These are phyloP conservation scores for Aureobasidium sp. DNA, from an alignment of 2,329 filamentous ascomycete genomes.

Conservation along the genomic window DNA sequence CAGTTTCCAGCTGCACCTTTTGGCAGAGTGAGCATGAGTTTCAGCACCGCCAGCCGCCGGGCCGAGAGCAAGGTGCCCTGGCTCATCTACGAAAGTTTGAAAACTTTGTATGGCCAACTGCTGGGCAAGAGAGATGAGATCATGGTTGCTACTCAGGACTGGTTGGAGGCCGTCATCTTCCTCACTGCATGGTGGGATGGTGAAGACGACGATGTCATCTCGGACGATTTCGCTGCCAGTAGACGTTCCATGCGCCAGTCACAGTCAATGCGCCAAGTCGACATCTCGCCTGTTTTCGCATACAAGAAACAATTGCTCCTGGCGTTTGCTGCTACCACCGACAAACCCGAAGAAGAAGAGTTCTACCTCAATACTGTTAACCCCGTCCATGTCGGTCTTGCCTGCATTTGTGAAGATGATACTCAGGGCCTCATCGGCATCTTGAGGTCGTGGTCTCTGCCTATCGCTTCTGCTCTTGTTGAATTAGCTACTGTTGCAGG, in stretches of 20 bases:
- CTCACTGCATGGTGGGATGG: conserved; percentile 92
- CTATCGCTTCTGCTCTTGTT: conserved; percentile 67
- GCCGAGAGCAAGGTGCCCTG: conserved; percentile 84
- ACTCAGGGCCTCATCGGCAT: conserved; percentile 68
- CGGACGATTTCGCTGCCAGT: conserved; percentile 39
- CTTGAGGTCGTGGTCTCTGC: conserved; percentile 71
- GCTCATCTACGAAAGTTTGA: conserved; percentile 80
- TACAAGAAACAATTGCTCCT: conserved; percentile 69
- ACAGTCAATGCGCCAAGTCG: conserved; percentile 40
- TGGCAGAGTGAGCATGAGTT: conserved; percentile 50
- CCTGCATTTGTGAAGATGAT: conserved; percentile 76
- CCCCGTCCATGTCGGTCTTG: conserved; percentile 71
- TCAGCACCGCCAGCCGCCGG: conserved; percentile 60
- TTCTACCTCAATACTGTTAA: conserved; percentile 72
- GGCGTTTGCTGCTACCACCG: conserved; percentile 59
- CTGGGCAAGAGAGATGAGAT: conserved; percentile 71
- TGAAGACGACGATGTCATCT: conserved; percentile 47
- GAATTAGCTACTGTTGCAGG: conserved; percentile 78
- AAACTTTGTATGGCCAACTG: conserved; percentile 72
- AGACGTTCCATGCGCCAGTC: conserved; percentile 34
- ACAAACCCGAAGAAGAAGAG: conserved; percentile 54
- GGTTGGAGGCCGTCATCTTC: conserved; percentile 81
- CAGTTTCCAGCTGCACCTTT: conserved; percentile 27
- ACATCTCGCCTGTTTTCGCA: conserved; percentile 52
- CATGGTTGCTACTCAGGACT: conserved; percentile 72